Evolutionary conservation across 306 rosid species (phyloP), one percentile per base, ranked within the genome.

Genomic region (Glycine latifolia): DNA sequence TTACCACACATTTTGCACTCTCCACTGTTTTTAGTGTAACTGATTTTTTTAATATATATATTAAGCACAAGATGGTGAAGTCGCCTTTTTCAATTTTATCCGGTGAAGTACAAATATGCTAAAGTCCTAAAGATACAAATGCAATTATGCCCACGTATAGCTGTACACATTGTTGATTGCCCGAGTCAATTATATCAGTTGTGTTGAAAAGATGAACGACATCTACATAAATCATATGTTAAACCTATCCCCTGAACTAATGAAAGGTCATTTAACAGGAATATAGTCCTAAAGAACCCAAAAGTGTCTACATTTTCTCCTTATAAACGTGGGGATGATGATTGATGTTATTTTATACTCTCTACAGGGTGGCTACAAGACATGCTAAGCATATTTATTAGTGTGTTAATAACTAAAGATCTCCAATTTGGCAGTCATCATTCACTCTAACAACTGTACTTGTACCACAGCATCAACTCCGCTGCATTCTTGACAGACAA

Each of bases 81-180:
- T 77, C 56, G 71, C 61, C 15, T 16, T 44, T 44, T 35, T 70
- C 81, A 77, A 47, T 62, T 71, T 15, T 8, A 47, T 69, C 15
- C n/a, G 56, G 56, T 20, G 7, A 67, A 67, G 73, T 67, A 67
- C 52, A 68, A 89, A 82, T 71, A 81, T 70, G 53, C 5, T 16
- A 1, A 17, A 11, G 20, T 71, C 56, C 73, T n/a, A 69, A 62
- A 55, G 63, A 72, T 10, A 54, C 35, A 63, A 59, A 79, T 83
- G 60, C 82, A 87, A 73, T 44, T 75, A 78, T 76, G 81, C 88
- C 90, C 93, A 81, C 82, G 88, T 90, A 90, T 81, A 85, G 73
- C 95, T 89, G 94, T 86, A 86, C 89, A 92, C 93, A 91, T 71
- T 85, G 79, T 73, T 60, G 84, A 79, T 76, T 62, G 75, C 79